A percentile compares a stretch with the other conserved stretches of the same genome.
Conservation (phyloP, 2,329 filamentous ascomycete genomes). For the Helotiales sp. region DNA sequence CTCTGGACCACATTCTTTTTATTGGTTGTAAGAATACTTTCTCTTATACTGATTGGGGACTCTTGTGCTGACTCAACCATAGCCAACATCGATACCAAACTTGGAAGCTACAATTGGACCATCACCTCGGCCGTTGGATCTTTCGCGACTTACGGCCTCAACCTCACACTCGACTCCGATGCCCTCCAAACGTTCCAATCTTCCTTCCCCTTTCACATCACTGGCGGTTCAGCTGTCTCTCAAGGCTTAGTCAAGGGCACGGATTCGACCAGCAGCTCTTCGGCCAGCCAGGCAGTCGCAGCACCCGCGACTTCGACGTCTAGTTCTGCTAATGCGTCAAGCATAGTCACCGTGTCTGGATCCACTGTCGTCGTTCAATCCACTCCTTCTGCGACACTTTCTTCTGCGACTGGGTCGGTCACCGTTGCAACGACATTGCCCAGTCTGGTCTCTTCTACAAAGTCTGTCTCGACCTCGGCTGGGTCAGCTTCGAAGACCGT, state of each 20-base stretch:
- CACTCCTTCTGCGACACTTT: neutral
- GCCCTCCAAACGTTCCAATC: constrained; percentile 6
- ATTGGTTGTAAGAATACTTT: constrained; percentile 11
- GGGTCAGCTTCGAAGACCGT: neutral
- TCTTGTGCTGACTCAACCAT: neutral
- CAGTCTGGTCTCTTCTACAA: neutral
- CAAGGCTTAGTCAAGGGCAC: too few relatives aligned
- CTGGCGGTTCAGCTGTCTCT: neutral
- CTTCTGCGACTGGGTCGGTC: neutral
- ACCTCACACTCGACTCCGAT: constrained; percentile 5
- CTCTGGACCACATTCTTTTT: neutral
- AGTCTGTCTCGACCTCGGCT: neutral
- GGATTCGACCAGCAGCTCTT: neutral
- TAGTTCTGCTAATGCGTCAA: neutral
- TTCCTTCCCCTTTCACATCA: constrained; percentile 6
- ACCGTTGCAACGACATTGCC: neutral
- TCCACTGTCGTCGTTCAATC: neutral
- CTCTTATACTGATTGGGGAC: neutral
- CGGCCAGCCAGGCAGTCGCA: neutral
- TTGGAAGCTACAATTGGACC: neutral
- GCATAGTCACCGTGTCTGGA: neutral
- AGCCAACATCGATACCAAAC: neutral
- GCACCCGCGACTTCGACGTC: neutral
- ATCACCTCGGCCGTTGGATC: constrained; percentile 2
- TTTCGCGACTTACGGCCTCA: constrained; percentile 6